phyloP scores from a whole-genome alignment of 352 stramenopile species.

The Pythium guiyangense region DNA sequence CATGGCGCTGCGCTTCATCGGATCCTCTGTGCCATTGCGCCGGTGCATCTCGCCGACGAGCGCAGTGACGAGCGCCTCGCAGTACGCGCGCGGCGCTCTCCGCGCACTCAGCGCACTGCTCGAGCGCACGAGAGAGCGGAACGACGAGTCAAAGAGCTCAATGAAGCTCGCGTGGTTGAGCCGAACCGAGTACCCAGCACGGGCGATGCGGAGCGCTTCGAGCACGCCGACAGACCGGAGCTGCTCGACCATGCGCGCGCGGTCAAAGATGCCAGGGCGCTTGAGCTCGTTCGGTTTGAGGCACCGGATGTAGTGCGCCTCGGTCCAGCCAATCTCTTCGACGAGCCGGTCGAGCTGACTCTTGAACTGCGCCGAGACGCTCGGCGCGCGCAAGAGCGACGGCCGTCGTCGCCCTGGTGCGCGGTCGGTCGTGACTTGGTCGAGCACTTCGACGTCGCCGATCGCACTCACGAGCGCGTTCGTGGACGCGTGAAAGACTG shows the following conservation, averaged over 20 bases:
- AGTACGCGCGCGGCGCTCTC: slow-evolving; percentile 27
- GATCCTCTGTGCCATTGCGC: slow-evolving; percentile 1
- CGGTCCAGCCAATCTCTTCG: slow-evolving; percentile 90
- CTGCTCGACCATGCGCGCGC: slow-evolving; percentile 94
- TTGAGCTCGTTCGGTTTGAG: slow-evolving; percentile 97
- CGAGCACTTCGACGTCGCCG: slow-evolving; percentile 42
- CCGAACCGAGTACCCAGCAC: slow-evolving; percentile 94
- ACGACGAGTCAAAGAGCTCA: slow-evolving; percentile 62
- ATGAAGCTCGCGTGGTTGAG: slow-evolving; percentile 92
- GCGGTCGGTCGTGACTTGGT: slow-evolving; percentile 17
- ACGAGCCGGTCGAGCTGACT: slow-evolving; percentile 93
- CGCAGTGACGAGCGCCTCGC: slow-evolving; percentile 1
- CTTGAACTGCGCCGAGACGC: slow-evolving; percentile 91
- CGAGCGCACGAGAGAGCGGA: slow-evolving; percentile 30
- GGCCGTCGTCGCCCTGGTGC: slow-evolving; percentile 26
- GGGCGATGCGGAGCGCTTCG: slow-evolving; percentile 93
- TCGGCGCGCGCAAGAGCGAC: slow-evolving; percentile 60
- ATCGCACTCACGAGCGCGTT: slow-evolving; percentile 67
- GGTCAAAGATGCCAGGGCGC: slow-evolving; percentile 55
- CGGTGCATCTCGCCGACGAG: slow-evolving; percentile 7
- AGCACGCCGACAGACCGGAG: slow-evolving; percentile 96
- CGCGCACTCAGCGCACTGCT: slow-evolving; percentile 12
- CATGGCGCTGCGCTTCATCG: neutral
- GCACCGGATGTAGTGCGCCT: slow-evolving; percentile 98
- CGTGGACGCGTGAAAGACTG: slow-evolving; percentile 44